phyloP scores from a whole-genome alignment of 2,329 filamentous ascomycete genomes.

The Pseudogymnoascus sp. region DNA sequence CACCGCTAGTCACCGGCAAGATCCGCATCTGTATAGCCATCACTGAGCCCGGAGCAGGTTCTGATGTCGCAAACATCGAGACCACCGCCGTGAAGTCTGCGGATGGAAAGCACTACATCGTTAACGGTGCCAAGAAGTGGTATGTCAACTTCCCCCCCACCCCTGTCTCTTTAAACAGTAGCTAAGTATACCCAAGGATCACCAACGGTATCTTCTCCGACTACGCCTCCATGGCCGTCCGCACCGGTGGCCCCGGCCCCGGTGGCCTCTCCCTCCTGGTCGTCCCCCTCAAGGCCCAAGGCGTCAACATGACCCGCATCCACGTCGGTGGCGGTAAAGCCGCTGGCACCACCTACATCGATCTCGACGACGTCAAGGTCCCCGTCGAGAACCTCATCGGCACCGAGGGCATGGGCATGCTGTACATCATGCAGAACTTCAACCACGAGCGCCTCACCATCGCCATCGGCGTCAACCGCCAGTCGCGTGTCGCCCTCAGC shows the following conservation, averaged over 20 bases:
- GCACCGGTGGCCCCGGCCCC: constrained; percentile 54
- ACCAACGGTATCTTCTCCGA: constrained; percentile 67
- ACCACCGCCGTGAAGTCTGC: constrained; percentile 57
- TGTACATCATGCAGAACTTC: constrained; percentile 71
- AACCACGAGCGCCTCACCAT: constrained; percentile 70
- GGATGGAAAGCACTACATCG: constrained; percentile 60
- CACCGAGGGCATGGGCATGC: constrained; percentile 63
- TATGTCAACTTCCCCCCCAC: constrained; percentile 1
- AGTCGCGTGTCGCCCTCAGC: constrained; percentile 52
- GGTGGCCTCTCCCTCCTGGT: constrained; percentile 63
- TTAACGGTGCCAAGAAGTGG: constrained; percentile 75
- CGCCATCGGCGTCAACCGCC: constrained; percentile 54
- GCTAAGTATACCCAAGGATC: constrained; percentile 38
- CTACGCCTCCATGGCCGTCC: constrained; percentile 63
- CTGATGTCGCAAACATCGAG: constrained; percentile 65
- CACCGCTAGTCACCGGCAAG: constrained; percentile 58
- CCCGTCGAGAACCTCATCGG: constrained; percentile 65
- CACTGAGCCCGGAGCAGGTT: constrained; percentile 68
- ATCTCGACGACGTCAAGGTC: constrained; percentile 67
- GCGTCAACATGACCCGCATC: constrained; percentile 61
- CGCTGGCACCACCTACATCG: constrained; percentile 68
- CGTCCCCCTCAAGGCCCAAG: constrained; percentile 62
- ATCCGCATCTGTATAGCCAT: constrained; percentile 70
- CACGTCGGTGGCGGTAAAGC: constrained; percentile 59
- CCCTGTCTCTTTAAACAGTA: not conserved